Base-by-base conservation (phyloP, 257 asterid genomes). In the Solanum megistacrolobum region DNA sequence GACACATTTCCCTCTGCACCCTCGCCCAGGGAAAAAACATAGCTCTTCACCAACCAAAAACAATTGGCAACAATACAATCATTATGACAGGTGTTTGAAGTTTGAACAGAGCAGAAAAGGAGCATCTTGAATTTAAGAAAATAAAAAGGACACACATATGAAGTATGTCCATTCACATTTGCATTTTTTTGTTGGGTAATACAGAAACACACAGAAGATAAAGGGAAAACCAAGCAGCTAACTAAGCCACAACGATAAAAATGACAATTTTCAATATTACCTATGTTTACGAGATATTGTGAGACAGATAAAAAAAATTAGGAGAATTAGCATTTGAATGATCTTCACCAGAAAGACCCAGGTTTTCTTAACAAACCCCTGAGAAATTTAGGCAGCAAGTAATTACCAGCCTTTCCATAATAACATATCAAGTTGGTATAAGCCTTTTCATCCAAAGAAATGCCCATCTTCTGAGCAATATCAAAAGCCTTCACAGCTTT, bases 381-480 rank as follows among this genome's bases (percentile, higher is more conserved):
- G 62, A 29, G 85, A 83, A 65, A 23, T 83, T 85, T 29, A 82
- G 85, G 16, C 31, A 81, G 43, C 85, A 82, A 27, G 41, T 29
- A 82, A 29, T 48, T 76, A 97, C 99, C 98, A 85, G 98, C 96
- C 94, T 97, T 97, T 87, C 98, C 99, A 76, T 92, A 96, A 88
- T 92, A 93, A 92, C 90, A 89, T 89, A 97, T 97, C 94, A 97
- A 89, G 89, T 95, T 97, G 86, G 97, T 93, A 91, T 94, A 96
- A 66, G 93, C 93, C 93, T 96, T 97, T 93, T 95, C 99, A 92
- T 96, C 99, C 94, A 97, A 87, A 55, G 93, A 52, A 71, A 91
- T 86, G 34, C 95, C 98, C 92, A 48, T 89, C 89, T 90, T 91
- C 87, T 83, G 93, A 89, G 97, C 98, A 89, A 86, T 87, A 83